Evolutionary conservation across 805 yeast species (phyloP).

Genomic region (Schizosaccharomyces lindneri): DNA sequence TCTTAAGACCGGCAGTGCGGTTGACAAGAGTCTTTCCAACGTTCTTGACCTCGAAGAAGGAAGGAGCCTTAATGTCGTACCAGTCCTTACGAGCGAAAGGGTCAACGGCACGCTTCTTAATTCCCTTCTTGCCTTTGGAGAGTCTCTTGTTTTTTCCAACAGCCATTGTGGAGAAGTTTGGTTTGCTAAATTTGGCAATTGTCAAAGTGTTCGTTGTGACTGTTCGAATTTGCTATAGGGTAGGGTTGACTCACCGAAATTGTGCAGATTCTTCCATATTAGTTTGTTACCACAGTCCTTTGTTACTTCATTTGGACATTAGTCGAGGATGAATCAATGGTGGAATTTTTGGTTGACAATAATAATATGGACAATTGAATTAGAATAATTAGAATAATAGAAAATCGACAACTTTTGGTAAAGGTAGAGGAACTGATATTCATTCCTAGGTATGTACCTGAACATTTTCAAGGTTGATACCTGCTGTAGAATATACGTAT

Average conservation of each 20-base stretch:
- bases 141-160: conserved; percentile 72
- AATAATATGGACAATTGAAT: too few species aligned
- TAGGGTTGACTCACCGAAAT: neutral
- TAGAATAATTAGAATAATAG: too few species aligned
- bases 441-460: too few species aligned
- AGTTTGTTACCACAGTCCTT: too few species aligned
- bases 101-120: conserved; percentile 97
- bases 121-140: conserved; percentile 81
- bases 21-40: conserved; percentile 96
- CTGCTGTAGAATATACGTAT: too few species aligned
- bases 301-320: too few species aligned
- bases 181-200: neutral
- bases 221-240: neutral
- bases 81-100: conserved; percentile 96
- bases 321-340: too few species aligned
- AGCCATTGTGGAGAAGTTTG: conserved; percentile 22
- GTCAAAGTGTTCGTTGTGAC: neutral
- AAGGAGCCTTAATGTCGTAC: conserved; percentile 91
- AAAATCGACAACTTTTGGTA: too few species aligned
- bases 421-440: too few species aligned
- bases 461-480: too few species aligned
- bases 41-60: conserved; percentile 93
- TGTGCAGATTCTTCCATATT: neutral
- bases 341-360: too few species aligned
- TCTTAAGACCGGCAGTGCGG: conserved; percentile 92